A percentile compares a stretch with the other conserved stretches of the same genome.
These are phyloP conservation scores for Erythrobasidium hasegawianum DNA, from an alignment of 1,284 basidiomycete genomes.

Conservation along the genomic window DNA sequence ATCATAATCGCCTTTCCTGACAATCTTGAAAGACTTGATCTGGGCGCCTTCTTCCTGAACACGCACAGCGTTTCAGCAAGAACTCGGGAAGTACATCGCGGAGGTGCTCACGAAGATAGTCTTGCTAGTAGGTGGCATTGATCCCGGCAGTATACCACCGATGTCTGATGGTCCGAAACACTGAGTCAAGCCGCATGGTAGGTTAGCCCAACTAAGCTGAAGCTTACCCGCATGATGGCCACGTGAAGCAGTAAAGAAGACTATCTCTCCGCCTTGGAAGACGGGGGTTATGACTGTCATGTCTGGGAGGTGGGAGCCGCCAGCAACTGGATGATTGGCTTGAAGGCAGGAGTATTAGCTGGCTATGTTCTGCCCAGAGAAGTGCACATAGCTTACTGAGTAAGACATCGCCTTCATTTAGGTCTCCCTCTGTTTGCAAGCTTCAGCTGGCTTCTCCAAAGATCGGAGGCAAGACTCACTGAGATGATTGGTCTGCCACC, in stretches of 20 bases:
- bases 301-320: constrained; percentile 61
- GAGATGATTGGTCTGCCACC: constrained; percentile 32
- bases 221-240: constrained; percentile 68
- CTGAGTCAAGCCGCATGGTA: no score
- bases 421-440: constrained; percentile 51
- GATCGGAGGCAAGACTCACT: no score
- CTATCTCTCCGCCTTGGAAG: constrained; percentile 64
- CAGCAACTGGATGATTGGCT: constrained; percentile 51
- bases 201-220: background rate
- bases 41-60: constrained; percentile 78
- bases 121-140: constrained; percentile 90
- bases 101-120: constrained; percentile 59
- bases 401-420: constrained; percentile 81
- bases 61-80: background rate
- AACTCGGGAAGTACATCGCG: background rate
- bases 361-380: constrained; percentile 68
- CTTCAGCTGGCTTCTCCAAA: no score
- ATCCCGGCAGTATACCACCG: constrained; percentile 68
- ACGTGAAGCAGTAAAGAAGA: constrained; percentile 86
- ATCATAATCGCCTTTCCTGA: constrained; percentile 75
- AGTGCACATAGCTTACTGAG: constrained; percentile 49
- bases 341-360: constrained; percentile 55
- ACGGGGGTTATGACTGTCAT: constrained; percentile 75
- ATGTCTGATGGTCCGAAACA: no score
- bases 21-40: constrained; percentile 89